Base-by-base conservation (phyloP, 2,329 filamentous ascomycete species). In the Botrytis elliptica region DNA sequence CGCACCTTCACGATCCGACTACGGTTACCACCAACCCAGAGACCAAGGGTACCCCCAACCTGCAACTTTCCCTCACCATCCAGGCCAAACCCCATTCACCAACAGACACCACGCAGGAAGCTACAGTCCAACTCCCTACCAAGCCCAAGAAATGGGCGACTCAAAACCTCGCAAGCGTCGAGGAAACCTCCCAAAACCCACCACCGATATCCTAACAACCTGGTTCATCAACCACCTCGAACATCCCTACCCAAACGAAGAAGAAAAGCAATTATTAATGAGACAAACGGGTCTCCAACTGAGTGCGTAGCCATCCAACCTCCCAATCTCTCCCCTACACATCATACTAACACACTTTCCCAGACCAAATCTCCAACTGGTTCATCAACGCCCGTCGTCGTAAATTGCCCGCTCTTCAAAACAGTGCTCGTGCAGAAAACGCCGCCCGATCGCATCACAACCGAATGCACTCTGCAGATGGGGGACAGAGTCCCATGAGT, bases 161-260 rank as follows among this genome's bases (percentile, higher is more conserved):
- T 76, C 29, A 49, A 78, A 79, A 59, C 77, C 76, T 63, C 74
- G 88, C 46, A 91, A 89, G 81, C 87, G 94, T 70, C 88, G 94
- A 57, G 94, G 94, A 1, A 97, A 97, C 79, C 85, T 97, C 4
- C 94, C 94, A n/a, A 97, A 97, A 80, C 92, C 94, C 72, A 93
- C 93, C 0, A 97, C 94, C 0, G 92, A 95, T 80, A 91, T 93
- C 77, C 85, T 97, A 59, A 89, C 92, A 71, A 85, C 88, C 0
- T 97, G 94, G 94, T 95, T 97, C 77, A 83, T 90, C 70, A 86
- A 87, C n/a, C 92, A 96, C 81, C 83, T 94, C 12, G 86, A 90
- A 75, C 93, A 96, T 79, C 93, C 94, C 0, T 97, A 97, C 81
- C 94, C 94, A 1, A 94, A 90, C 7, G 93, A 97, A 82, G 93